Evolutionary conservation across 176 grass and related monocot species (phyloP), one percentile per base, ranked within the genome.

Genomic region (Phoenix dactylifera): DNA sequence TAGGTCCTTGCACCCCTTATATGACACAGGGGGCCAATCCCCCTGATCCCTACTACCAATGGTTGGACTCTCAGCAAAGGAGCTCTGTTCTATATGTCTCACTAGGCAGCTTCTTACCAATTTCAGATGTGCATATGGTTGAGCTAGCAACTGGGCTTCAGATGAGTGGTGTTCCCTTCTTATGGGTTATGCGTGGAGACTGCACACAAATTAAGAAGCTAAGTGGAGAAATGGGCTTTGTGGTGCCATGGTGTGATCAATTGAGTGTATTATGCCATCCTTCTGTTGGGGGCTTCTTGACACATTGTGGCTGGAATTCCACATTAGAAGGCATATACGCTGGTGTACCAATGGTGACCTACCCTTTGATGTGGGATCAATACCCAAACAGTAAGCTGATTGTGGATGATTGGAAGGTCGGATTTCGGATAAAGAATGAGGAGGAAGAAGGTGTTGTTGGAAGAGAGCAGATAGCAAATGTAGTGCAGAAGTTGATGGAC

Each of bases 181-280:
- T 39, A 10, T 39, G 32, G 32, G 32, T 39, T 10, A 7, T 39
- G 32, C 32, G 32, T 39, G 32, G 32, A 39, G 32, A 39, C 2
- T 39, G 7, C 32, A 39, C 6, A 39, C 4, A 10, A 7, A 39
- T 39, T 10, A 39, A 39, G 20, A 50, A 60, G 19, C 51, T 54
- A 22, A 16, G 5, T 0, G 60, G 49, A n/a, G 58, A 63, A 52
- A 63, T 55, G 4, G 57, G 57, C 23, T 73, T 63, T 4, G 44
- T 73, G 16, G 24, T 73, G 15, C 58, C 70, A 26, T 73, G 70
- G 70, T 73, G 70, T 22, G 57, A 73, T 22, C 70, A 73, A 64
- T 54, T 26, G 60, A 55, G 7, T 3, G 70, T 73, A 16, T 54
- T 73, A 16, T 62, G 59, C 26, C 70, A 73, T 54, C 56, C 0